phyloP scores from a whole-genome alignment of 331 rosid species.

The Acacia pycnantha region DNA sequence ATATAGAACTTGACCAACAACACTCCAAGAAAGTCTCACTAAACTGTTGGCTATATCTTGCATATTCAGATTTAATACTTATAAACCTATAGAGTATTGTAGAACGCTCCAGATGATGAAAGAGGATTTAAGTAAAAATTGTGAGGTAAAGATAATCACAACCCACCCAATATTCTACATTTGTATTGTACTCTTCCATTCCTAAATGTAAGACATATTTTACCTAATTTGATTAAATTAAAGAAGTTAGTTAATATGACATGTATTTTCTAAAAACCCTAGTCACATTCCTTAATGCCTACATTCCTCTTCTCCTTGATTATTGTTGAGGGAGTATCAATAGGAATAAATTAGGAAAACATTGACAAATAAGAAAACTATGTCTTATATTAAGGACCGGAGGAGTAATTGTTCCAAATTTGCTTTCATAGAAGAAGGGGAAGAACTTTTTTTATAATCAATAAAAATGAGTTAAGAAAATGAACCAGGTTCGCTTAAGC shows the following conservation, averaged over 20 bases:
- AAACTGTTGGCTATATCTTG: background rate
- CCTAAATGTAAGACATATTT: no score
- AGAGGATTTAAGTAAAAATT: background rate
- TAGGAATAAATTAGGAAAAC: no score
- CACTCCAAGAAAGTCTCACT: background rate
- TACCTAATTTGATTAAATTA: no score
- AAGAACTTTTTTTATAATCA: background rate
- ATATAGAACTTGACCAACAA: conserved; percentile 13
- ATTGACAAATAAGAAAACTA: no score
- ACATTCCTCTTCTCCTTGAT: no score
- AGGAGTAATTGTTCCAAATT: background rate
- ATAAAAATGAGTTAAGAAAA: background rate
- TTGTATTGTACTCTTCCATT: background rate
- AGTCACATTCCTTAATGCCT: no score
- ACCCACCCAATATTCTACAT: background rate
- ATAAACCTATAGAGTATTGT: background rate
- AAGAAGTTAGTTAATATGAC: no score
- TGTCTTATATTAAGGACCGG: no score
- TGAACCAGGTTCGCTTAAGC: background rate
- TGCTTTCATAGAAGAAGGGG: background rate
- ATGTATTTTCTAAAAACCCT: no score
- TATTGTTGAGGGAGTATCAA: no score
- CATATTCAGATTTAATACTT: background rate
- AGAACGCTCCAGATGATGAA: background rate
- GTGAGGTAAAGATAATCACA: background rate